Percentiles rank a stretch among this genome's conserved stretches.
Evolutionary conservation across 768 basidiomycete genomes (phyloP).

Genomic region (Tulasnella sp.): DNA sequence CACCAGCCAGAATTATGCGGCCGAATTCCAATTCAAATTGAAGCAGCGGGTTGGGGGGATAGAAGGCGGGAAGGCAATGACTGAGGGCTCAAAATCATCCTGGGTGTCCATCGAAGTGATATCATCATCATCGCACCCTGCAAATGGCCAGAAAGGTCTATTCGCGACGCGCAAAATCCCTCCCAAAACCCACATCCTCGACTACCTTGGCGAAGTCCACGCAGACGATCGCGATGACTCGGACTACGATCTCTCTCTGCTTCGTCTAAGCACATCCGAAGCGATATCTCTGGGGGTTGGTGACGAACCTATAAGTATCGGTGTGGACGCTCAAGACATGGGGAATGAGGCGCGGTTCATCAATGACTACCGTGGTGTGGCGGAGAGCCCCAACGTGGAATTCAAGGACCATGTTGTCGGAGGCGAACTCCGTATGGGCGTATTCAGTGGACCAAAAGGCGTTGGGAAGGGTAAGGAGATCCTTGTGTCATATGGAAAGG

Average conservation of each 20-base stretch:
- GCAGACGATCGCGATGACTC: slow-evolving; percentile 58
- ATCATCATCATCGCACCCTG: slow-evolving; percentile 47
- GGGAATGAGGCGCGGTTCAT: slow-evolving; percentile 86
- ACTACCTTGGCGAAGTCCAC: slow-evolving; percentile 81
- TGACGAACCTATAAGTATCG: slow-evolving; percentile 39
- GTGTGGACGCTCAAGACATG: slow-evolving; percentile 56
- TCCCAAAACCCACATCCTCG: slow-evolving; percentile 55
- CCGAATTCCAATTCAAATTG: slow-evolving; percentile 43
- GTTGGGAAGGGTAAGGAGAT: slow-evolving; percentile 79
- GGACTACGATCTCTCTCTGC: slow-evolving; percentile 85
- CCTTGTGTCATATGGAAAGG: slow-evolving; percentile 79
- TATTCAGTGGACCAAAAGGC: slow-evolving; percentile 51
- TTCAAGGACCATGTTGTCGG: slow-evolving; percentile 46
- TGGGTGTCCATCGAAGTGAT: slow-evolving; percentile 49
- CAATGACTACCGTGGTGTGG: slow-evolving; percentile 73
- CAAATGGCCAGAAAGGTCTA: slow-evolving; percentile 65
- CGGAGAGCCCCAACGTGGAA: slow-evolving; percentile 51
- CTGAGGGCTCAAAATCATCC: slow-evolving; percentile 21
- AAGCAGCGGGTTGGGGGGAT: slow-evolving; percentile 26
- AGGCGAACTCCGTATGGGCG: slow-evolving; percentile 66
- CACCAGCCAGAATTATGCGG: slow-evolving; percentile 41
- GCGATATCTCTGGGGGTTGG: background rate
- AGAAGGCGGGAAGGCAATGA: no score
- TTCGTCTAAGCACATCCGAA: slow-evolving; percentile 29
- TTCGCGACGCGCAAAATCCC: slow-evolving; percentile 67